Evolutionary conservation across 1,284 basidiomycete genomes (phyloP).

Genomic region (Ceratobasidium theobromae): DNA sequence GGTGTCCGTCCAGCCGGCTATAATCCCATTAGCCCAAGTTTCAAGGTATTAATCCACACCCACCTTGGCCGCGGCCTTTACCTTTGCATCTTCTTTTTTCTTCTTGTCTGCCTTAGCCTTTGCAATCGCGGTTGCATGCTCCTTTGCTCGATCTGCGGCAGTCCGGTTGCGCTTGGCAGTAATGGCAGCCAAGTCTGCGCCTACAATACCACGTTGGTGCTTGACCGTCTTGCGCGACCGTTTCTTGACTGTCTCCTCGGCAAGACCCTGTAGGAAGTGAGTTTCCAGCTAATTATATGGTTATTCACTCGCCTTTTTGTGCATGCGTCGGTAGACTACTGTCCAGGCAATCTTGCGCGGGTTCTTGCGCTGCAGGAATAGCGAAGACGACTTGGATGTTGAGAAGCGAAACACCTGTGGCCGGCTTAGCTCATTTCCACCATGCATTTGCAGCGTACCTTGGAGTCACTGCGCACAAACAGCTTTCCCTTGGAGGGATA

Average conservation of each 20-base stretch:
- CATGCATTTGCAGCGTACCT: constrained; percentile 55
- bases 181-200: constrained; percentile 91
- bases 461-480: constrained; percentile 95
- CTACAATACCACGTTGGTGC: constrained; percentile 97
- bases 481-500: constrained; percentile 95
- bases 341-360: constrained; percentile 99
- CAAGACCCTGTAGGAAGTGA: constrained; percentile 52
- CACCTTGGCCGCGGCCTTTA: constrained; percentile 65
- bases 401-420: constrained; percentile 88
- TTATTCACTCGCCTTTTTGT: constrained; percentile 85
- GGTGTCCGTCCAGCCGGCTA: constrained; percentile 37
- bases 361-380: constrained; percentile 99
- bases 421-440: not conserved
- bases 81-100: constrained; percentile 93
- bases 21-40: not conserved
- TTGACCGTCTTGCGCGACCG: constrained; percentile 96
- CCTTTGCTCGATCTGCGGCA: constrained; percentile 79
- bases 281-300: not conserved
- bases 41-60: not conserved
- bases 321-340: constrained; percentile 93
- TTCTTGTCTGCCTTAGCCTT: constrained; percentile 96
- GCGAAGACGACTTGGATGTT: constrained; percentile 87
- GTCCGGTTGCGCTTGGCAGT: constrained; percentile 91
- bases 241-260: constrained; percentile 99
- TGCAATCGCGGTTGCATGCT: constrained; percentile 80